phyloP scores from a whole-genome alignment of 352 stramenopile species.

The Phytophthora lateralis region DNA sequence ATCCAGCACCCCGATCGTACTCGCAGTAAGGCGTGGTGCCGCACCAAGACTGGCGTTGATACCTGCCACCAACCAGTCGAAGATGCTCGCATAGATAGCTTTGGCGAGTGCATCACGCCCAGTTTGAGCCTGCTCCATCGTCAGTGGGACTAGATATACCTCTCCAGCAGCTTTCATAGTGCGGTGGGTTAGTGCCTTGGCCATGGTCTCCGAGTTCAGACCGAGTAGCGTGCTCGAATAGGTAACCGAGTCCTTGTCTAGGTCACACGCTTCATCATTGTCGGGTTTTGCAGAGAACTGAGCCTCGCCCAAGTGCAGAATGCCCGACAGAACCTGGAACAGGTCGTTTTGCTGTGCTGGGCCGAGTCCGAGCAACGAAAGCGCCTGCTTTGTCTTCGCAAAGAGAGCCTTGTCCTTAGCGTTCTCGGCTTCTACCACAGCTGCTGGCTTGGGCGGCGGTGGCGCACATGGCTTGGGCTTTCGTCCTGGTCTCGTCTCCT shows the following conservation, averaged over 20 bases:
- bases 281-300: constrained; percentile 48
- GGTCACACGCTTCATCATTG: constrained; percentile 67
- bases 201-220: constrained; percentile 54
- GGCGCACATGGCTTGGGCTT: constrained; percentile 15
- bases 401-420: constrained; percentile 59
- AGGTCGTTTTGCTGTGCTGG: constrained; percentile 60
- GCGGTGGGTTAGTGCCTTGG: constrained; percentile 59
- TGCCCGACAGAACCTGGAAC: constrained; percentile 70
- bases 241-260: constrained; percentile 40
- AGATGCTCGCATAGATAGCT: constrained; percentile 95
- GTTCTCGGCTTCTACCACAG: constrained; percentile 42
- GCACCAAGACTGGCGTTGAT: constrained; percentile 83
- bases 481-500: constrained; percentile 25
- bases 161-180: constrained; percentile 80
- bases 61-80: constrained; percentile 94
- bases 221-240: constrained; percentile 58
- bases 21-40: constrained; percentile 21
- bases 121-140: constrained; percentile 71
- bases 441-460: constrained; percentile 16
- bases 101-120: constrained; percentile 94
- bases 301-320: constrained; percentile 84
- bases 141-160: constrained; percentile 66
- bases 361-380: constrained; percentile 63
- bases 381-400: constrained; percentile 61
- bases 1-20: constrained; percentile 86